A percentile compares a stretch with the other conserved stretches of the same genome.
These are phyloP conservation scores for Zelopaecilomyces penicillatus DNA, from an alignment of 2,329 filamentous ascomycete species.

Conservation along the genomic window DNA sequence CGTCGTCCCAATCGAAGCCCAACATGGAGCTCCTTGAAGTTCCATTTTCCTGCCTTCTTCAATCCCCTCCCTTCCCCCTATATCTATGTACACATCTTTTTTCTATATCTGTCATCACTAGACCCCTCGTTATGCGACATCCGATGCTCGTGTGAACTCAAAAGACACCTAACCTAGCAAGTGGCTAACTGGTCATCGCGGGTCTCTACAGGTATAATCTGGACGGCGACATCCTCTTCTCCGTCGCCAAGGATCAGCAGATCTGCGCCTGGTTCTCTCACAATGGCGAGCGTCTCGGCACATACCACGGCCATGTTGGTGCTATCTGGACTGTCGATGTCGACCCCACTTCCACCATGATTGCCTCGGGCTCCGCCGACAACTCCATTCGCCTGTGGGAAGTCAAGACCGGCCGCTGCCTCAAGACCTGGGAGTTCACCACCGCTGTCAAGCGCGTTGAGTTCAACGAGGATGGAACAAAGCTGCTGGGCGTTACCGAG, in stretches of 20 bases:
- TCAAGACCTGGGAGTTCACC: constrained; percentile 97
- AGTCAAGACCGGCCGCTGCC: constrained; percentile 79
- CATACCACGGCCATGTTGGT: constrained; percentile 94
- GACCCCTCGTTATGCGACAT: no score
- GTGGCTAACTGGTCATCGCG: constrained; percentile 4
- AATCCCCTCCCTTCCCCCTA: no score
- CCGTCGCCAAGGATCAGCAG: constrained; percentile 89
- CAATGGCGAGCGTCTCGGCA: constrained; percentile 95
- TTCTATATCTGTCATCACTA: no score
- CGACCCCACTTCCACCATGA: constrained; percentile 81
- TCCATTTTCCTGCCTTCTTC: no score
- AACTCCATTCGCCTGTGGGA: constrained; percentile 98
- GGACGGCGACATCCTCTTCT: constrained; percentile 96
- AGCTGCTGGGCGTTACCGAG: constrained; percentile 90
- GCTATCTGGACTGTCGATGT: constrained; percentile 98
- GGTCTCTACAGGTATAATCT: constrained; percentile 60
- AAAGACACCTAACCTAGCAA: background rate
- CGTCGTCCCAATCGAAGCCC: constrained; percentile 19
- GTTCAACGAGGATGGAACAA: constrained; percentile 88
- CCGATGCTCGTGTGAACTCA: no score
- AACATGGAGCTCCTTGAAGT: constrained; percentile 3
- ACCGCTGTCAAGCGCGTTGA: constrained; percentile 97
- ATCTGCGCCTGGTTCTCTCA: constrained; percentile 96
- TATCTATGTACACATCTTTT: no score
- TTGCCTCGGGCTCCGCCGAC: constrained; percentile 93